phyloP scores from a whole-genome alignment of 208 protist species.

The Trypanosoma avium region DNA sequence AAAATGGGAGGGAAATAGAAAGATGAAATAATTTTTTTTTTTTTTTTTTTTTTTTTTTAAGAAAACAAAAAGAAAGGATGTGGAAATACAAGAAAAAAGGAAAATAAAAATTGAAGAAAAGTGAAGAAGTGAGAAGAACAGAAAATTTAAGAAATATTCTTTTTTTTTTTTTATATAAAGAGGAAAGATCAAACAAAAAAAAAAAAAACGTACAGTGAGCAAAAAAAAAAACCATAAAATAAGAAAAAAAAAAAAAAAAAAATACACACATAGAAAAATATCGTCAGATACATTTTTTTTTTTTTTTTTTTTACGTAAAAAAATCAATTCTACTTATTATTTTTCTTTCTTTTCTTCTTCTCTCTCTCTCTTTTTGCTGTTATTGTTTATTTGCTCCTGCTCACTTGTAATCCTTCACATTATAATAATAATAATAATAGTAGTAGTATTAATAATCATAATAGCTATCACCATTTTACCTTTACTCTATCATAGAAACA shows the following conservation, averaged over 20 bases:
- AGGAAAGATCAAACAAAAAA: background rate
- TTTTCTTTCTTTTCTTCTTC: conserved; percentile 18
- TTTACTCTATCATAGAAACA: too few species aligned
- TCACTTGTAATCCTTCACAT: conserved; percentile 3
- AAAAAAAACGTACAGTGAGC: background rate
- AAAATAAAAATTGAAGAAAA: conserved; percentile 7
- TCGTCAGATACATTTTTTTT: conserved; percentile 1
- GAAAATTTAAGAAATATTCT: too few species aligned
- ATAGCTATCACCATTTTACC: too few species aligned
- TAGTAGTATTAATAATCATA: background rate
- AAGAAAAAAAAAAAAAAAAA: conserved; percentile 18
- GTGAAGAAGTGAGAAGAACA: conserved; percentile 19
- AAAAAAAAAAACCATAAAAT: conserved; percentile 24
- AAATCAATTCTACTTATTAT: background rate
- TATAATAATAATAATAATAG: conserved; percentile 5
- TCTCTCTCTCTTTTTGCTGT: conserved; percentile 7
- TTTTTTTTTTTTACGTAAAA: conserved; percentile 20
- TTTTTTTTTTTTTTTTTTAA: too few species aligned
- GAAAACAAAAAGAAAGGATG: too few species aligned
- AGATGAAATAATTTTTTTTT: too few species aligned
- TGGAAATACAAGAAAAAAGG: too few species aligned
- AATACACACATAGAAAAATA: background rate
- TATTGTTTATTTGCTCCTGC: background rate
- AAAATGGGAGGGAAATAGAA: too few species aligned
- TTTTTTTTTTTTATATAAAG: too few species aligned